Evolutionary conservation across 2,329 filamentous ascomycete species (phyloP), one percentile per base, ranked within the genome.

Genomic region (Pleoardoris graminearum): DNA sequence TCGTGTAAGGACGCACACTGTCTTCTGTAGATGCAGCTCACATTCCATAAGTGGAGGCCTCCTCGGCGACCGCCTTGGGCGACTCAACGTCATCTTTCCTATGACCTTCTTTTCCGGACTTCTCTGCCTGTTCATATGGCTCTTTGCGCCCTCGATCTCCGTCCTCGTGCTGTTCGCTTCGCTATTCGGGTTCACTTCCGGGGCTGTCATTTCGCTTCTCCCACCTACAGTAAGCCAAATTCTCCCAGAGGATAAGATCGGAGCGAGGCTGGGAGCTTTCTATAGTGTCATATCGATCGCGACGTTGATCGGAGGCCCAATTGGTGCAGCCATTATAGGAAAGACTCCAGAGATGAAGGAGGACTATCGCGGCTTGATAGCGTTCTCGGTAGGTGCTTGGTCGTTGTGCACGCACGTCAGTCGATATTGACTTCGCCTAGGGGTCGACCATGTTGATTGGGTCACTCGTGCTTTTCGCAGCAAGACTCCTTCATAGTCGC

Each of bases 141-240:
- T 85, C 7, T 79, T 65, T 2, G 56, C 61, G 4, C 39, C 55
- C 2, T 76, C 76, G 33, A 81, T 85, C 8, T 79, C 80, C 0
- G 79, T 82, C 1, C 82, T 86, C 53, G 79, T 89, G 46, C 77
- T 85, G 29, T 90, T 88, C 68, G 79, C 82, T 12, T 77, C 81
- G 16, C 71, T 89, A 6, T 90, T 87, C 59, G 88, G 87, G 16
- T 89, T 90, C 67, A 80, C 80, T 11, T 86, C 84, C 0, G 88
- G 88, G 11, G 82, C 83, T 2, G 88, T 85, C 61, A 82, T 88
- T 30, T 82, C 82, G 0, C 74, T 90, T 16, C 77, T 78, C 0
- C 85, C 88, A 0, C 80, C 86, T 0, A 75, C 88, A 12, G 76
- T 91, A 19, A 86, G 86, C 1, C 86, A 91, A 63, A 87, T 91